Evolutionary conservation across 345 rosid genomes (phyloP).

Genomic region (Salix purpurea): DNA sequence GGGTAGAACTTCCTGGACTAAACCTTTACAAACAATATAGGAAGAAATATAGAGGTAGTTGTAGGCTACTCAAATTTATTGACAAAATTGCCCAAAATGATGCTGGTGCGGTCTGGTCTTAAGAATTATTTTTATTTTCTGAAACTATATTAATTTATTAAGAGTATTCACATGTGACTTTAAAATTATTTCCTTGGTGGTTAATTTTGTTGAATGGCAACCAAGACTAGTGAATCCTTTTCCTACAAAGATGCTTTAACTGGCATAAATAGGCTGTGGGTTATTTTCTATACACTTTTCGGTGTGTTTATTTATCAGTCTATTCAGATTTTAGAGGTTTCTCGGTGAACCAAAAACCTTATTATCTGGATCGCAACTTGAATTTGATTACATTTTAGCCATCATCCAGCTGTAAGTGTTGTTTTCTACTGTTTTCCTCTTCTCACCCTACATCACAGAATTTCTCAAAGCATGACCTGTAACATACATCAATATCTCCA

Average conservation of each 20-base stretch:
- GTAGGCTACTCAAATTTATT: not conserved
- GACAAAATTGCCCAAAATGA: not conserved
- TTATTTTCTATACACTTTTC: not conserved
- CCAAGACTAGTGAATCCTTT: not conserved
- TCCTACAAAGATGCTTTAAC: not conserved
- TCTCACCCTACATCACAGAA: not conserved
- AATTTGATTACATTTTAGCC: not conserved
- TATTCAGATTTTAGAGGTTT: not conserved
- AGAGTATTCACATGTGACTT: not conserved
- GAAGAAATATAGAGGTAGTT: not conserved
- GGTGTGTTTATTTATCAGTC: not conserved
- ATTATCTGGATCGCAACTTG: not conserved
- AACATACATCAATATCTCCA: not conserved
- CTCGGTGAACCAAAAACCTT: not conserved
- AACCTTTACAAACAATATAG: not conserved
- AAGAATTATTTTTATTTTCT: not conserved
- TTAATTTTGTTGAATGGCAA: not conserved
- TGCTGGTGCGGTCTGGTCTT: not conserved
- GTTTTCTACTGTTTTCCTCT: not conserved
- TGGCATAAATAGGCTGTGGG: not conserved
- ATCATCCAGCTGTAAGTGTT: not conserved
- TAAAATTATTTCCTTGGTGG: not conserved
- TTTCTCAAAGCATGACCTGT: not conserved
- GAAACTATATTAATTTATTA: not conserved
- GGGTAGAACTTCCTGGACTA: not conserved